phyloP scores from a whole-genome alignment of 352 stramenopile genomes.

The Phytopythium vexans region DNA sequence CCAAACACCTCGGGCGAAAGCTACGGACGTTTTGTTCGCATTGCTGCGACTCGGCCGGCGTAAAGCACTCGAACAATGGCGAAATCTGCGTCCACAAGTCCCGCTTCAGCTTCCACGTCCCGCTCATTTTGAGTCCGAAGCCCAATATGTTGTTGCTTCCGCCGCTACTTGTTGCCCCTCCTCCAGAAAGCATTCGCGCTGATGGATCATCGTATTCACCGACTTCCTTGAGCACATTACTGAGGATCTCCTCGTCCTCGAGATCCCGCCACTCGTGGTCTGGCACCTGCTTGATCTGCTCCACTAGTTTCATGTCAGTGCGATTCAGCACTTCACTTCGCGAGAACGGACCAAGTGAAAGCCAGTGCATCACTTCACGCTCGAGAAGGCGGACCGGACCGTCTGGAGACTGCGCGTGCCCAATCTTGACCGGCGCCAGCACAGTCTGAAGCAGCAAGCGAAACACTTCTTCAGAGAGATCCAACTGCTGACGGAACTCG shows the following conservation, averaged over 20 bases:
- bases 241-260: slow-evolving; percentile 81
- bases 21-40: slow-evolving; percentile 75
- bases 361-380: slow-evolving; percentile 77
- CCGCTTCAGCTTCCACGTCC: slow-evolving; percentile 56
- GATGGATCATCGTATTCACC: slow-evolving; percentile 56
- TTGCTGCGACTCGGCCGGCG: slow-evolving; percentile 61
- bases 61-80: slow-evolving; percentile 75
- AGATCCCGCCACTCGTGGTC: slow-evolving; percentile 47
- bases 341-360: slow-evolving; percentile 63
- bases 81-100: slow-evolving; percentile 56
- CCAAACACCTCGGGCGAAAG: slow-evolving; percentile 12
- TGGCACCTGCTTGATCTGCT: slow-evolving; percentile 63
- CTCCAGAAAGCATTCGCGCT: slow-evolving; percentile 3
- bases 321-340: slow-evolving; percentile 64
- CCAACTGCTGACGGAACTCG: slow-evolving; percentile 36
- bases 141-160: slow-evolving; percentile 22
- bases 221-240: slow-evolving; percentile 55
- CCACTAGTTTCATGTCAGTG: slow-evolving; percentile 69
- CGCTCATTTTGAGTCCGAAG: slow-evolving; percentile 71
- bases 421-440: slow-evolving; percentile 46
- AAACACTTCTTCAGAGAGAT: slow-evolving; percentile 62
- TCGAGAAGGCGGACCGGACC: slow-evolving; percentile 45
- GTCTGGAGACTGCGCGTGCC: slow-evolving; percentile 25
- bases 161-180: not conserved
- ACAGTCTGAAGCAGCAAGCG: slow-evolving; percentile 59